phyloP scores from a whole-genome alignment of 257 asterid species.

The Solanum chmielewskii region DNA sequence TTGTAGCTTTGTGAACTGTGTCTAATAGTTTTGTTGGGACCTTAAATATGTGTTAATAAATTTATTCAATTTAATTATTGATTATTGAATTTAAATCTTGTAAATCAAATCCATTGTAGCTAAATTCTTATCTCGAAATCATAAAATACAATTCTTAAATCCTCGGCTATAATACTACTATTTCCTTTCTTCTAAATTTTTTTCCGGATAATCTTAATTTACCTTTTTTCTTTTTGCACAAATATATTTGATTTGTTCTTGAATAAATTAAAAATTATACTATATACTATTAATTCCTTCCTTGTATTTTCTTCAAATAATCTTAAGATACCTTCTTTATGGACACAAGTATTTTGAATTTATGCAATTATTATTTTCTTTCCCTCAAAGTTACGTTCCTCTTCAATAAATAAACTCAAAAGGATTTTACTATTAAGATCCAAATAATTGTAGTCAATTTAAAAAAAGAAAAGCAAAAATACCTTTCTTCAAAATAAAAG shows the following conservation, averaged over 20 bases:
- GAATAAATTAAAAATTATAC: not conserved
- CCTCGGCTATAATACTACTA: not conserved
- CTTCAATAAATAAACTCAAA: not conserved
- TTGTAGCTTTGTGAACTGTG: not conserved
- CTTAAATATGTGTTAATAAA: not conserved
- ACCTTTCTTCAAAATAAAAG: constrained; percentile 11
- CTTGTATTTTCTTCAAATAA: not conserved
- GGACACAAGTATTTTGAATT: not conserved
- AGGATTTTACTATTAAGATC: not conserved
- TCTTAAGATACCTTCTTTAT: not conserved
- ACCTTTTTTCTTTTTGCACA: not conserved
- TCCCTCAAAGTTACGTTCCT: not conserved
- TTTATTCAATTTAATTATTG: not conserved
- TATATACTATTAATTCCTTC: not conserved
- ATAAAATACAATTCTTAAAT: not conserved
- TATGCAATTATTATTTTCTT: not conserved
- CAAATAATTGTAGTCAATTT: not conserved
- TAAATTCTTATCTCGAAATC: not conserved
- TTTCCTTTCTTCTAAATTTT: not conserved
- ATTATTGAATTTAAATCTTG: not conserved
- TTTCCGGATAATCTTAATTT: not conserved
- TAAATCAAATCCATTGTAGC: not conserved
- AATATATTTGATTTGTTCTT: not conserved
- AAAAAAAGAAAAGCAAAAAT: not conserved
- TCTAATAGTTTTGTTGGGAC: not conserved